These are phyloP conservation scores for Argentina anserina DNA, from an alignment of 306 rosid genomes.

Conservation along the genomic window DNA sequence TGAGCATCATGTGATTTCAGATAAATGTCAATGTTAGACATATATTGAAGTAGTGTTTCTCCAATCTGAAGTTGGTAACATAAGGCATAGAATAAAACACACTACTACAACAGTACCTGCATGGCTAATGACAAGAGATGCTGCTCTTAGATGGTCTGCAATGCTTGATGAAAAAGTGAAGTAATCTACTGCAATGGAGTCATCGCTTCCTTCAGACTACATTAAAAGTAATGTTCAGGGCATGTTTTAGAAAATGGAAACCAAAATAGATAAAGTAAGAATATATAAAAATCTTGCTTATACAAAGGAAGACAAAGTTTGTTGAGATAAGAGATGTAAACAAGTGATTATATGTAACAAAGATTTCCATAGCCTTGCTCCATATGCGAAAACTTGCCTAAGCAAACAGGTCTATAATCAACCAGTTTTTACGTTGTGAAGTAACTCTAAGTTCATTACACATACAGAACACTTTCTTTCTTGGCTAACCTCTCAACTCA, in stretches of 20 bases:
- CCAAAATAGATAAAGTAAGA: not conserved
- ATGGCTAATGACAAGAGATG: constrained; percentile 84
- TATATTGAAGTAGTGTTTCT: not conserved
- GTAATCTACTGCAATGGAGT: constrained; percentile 54
- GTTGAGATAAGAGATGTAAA: not conserved
- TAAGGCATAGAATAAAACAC: no score
- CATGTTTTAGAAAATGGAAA: not conserved
- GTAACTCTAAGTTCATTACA: not conserved
- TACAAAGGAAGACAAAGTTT: no score
- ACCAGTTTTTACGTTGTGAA: not conserved
- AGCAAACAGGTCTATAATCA: not conserved
- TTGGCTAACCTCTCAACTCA: not conserved
- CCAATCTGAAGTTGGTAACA: not conserved
- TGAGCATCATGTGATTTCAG: not conserved
- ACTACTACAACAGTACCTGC: constrained; percentile 48
- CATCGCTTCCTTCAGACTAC: constrained; percentile 62
- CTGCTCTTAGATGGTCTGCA: constrained; percentile 71
- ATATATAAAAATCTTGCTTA: no score
- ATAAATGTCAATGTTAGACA: not conserved
- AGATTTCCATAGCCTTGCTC: not conserved
- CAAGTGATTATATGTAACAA: not conserved
- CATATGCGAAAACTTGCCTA: no score
- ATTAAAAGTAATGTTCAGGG: not conserved
- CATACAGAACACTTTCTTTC: not conserved
- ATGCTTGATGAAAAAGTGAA: constrained; percentile 90